A percentile compares a stretch with the other conserved stretches of the same genome.
phyloP scores from a whole-genome alignment of 1,139 yeast species.

The Protomyces arabidopsidicola region DNA sequence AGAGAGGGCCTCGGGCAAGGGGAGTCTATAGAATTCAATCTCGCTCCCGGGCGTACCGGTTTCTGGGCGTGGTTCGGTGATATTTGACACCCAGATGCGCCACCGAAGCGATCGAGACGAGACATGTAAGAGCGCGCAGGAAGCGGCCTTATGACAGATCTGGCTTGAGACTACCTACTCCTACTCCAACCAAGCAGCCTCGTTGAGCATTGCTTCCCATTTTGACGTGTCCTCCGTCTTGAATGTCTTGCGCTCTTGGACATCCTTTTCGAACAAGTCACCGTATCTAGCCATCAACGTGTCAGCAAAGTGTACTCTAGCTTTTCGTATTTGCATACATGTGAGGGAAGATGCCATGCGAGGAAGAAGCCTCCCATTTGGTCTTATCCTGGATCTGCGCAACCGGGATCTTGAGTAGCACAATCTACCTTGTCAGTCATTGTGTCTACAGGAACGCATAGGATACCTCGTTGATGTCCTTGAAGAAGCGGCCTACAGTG shows the following conservation, averaged over 20 bases:
- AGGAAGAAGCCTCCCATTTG: constrained; percentile 9
- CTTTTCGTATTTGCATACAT: neutral
- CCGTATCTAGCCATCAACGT: neutral
- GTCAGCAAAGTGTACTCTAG: too few relatives aligned
- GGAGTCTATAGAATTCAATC: too few relatives aligned
- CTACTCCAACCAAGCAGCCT: neutral
- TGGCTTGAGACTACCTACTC: too few relatives aligned
- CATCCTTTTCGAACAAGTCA: constrained; percentile 8
- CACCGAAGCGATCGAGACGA: too few relatives aligned
- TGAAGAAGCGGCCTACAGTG: constrained; percentile 25
- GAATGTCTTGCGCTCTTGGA: constrained; percentile 1
- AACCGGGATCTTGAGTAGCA: constrained; percentile 5
- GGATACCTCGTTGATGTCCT: neutral
- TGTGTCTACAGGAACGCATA: neutral
- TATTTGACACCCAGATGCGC: too few relatives aligned
- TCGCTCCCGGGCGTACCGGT: too few relatives aligned
- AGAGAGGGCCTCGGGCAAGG: too few relatives aligned
- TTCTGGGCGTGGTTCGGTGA: too few relatives aligned
- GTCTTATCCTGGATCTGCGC: constrained; percentile 7
- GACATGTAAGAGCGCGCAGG: too few relatives aligned
- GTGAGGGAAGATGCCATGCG: constrained; percentile 23
- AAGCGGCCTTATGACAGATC: too few relatives aligned
- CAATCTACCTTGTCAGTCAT: constrained; percentile 1
- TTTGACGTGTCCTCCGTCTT: constrained; percentile 2
- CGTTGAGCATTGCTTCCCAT: constrained; percentile 11